phyloP scores from a whole-genome alignment of 2,329 filamentous ascomycete species.

The Phialophora chinensis region DNA sequence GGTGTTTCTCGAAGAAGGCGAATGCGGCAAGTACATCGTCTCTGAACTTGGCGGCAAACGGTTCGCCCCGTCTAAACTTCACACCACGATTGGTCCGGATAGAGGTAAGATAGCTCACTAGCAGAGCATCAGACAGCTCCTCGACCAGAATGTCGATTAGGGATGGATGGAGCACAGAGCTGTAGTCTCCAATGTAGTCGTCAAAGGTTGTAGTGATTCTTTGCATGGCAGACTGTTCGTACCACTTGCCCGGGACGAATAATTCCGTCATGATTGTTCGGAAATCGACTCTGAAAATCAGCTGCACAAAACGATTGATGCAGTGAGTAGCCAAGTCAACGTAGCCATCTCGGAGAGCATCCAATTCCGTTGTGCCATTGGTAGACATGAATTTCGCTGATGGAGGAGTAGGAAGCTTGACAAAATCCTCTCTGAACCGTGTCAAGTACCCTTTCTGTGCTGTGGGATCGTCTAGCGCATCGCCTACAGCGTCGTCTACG shows the following conservation, averaged over 20 bases:
- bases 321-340: conserved; percentile 95
- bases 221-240: conserved; percentile 82
- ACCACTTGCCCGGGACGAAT: conserved; percentile 85
- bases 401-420: conserved; percentile 74
- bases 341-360: conserved; percentile 82
- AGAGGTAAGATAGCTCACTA: conserved; percentile 80
- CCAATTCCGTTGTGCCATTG: conserved; percentile 73
- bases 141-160: conserved; percentile 91
- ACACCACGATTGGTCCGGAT: conserved; percentile 83
- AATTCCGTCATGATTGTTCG: conserved; percentile 80
- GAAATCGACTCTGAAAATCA: conserved; percentile 93
- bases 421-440: conserved; percentile 82
- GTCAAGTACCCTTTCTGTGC: conserved; percentile 79
- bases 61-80: conserved; percentile 84
- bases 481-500: conserved; percentile 83
- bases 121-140: conserved; percentile 88
- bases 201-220: conserved; percentile 94
- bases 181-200: conserved; percentile 91
- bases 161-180: conserved; percentile 80
- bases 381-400: conserved; percentile 71
- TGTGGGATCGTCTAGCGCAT: conserved; percentile 73
- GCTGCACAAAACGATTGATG: conserved; percentile 80
- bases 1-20: conserved; percentile 77
- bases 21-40: conserved; percentile 91
- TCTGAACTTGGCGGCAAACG: conserved; percentile 90